Conservation (phyloP, 1,284 basidiomycete species). For the Leccinum glutinopallens region DNA sequence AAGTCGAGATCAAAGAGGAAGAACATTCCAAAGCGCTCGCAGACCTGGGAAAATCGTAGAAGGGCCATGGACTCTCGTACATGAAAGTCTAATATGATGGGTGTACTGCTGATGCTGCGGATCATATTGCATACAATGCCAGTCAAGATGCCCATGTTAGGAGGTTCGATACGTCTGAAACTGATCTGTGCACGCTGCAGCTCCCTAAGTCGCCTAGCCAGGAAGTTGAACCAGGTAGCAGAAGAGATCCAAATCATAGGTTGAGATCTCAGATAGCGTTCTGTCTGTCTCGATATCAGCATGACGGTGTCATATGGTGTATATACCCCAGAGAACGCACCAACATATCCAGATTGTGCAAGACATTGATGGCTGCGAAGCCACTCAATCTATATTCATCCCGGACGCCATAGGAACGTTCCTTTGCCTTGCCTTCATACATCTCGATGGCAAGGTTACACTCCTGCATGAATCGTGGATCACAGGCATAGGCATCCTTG, state of each 20-base stretch:
- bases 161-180: not conserved
- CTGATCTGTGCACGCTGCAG: not conserved
- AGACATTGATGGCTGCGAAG: not conserved
- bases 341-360: not conserved
- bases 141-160: slow-evolving; percentile 4
- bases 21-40: slow-evolving; percentile 4
- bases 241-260: slow-evolving; percentile 2
- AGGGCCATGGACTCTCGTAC: slow-evolving; percentile 6
- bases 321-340: not conserved
- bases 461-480: not conserved
- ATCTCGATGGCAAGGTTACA: not conserved
- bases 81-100: slow-evolving; percentile 8
- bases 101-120: not conserved
- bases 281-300: not conserved
- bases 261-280: not conserved
- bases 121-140: slow-evolving; percentile 2
- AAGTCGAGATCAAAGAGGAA: slow-evolving; percentile 1
- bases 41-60: slow-evolving; percentile 1
- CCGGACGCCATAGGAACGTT: slow-evolving; percentile 2
- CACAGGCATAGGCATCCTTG: slow-evolving; percentile 5
- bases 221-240: not conserved
- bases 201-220: not conserved
- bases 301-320: not conserved
- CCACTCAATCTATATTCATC: slow-evolving; percentile 6
- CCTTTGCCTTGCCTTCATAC: slow-evolving; percentile 4